Conservation (phyloP, 306 rosid species). For the Glycine soja region DNA sequence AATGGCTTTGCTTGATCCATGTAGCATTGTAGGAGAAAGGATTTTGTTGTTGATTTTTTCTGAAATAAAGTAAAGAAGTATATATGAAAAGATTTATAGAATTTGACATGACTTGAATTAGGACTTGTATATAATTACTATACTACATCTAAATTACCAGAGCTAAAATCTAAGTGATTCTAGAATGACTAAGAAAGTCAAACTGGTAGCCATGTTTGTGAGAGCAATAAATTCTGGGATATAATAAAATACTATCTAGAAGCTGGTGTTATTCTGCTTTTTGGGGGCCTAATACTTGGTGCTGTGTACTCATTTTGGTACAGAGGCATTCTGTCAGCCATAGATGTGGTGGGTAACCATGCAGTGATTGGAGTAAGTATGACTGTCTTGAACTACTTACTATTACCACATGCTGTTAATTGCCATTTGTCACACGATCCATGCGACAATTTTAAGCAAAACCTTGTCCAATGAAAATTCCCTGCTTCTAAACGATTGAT, state of each 20-base stretch:
- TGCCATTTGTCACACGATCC: slow-evolving; percentile 27
- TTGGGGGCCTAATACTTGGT: slow-evolving; percentile 37
- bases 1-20: background rate
- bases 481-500: slow-evolving; percentile 29
- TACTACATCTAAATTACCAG: too few relatives aligned
- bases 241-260: background rate
- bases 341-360: slow-evolving; percentile 64
- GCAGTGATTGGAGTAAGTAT: slow-evolving; percentile 81
- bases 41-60: background rate
- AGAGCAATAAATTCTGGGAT: too few relatives aligned
- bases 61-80: background rate
- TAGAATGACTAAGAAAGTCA: too few relatives aligned
- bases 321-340: slow-evolving; percentile 93
- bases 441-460: slow-evolving; percentile 27
- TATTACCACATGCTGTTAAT: slow-evolving; percentile 5
- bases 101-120: slow-evolving; percentile 38
- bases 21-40: background rate
- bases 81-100: background rate
- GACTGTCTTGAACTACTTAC: slow-evolving; percentile 26
- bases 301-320: slow-evolving; percentile 47
- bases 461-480: background rate
- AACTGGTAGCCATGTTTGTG: too few relatives aligned
- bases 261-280: slow-evolving; percentile 9
- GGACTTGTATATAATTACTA: background rate
- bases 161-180: too few relatives aligned